These are phyloP conservation scores for Citrus australasica DNA, from an alignment of 345 rosid genomes.

Conservation along the genomic window DNA sequence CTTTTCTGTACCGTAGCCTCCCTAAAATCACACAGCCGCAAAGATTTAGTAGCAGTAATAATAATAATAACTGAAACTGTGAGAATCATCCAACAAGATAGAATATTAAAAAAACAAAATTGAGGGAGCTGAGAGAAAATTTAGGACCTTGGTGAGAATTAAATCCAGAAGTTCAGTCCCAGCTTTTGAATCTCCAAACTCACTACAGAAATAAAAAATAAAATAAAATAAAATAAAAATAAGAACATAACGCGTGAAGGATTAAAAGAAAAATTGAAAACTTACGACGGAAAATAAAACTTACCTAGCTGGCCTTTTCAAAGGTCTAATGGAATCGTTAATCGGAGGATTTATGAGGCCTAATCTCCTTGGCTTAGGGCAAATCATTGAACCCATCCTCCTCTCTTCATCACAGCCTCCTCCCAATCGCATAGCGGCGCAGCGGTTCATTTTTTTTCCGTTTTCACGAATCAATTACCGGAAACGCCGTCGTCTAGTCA, in stretches of 20 bases:
- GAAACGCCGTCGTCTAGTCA: slow-evolving; percentile 10
- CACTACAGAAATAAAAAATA: slow-evolving; percentile 28
- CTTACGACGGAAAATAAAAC: not conserved
- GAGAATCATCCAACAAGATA: not conserved
- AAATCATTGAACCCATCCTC: slow-evolving; percentile 41
- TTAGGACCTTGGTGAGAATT: slow-evolving; percentile 48
- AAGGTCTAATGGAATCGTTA: slow-evolving; percentile 20
- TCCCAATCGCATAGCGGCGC: slow-evolving; percentile 42
- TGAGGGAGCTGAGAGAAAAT: not conserved
- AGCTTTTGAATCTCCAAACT: slow-evolving; percentile 47
- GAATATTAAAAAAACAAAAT: not conserved
- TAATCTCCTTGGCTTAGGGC: slow-evolving; percentile 61
- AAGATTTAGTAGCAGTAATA: not conserved
- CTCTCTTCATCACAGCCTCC: slow-evolving; percentile 38
- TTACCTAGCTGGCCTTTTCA: slow-evolving; percentile 30
- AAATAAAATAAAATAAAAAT: not conserved
- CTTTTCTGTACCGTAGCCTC: slow-evolving; percentile 35
- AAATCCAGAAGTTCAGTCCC: slow-evolving; percentile 70
- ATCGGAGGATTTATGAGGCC: slow-evolving; percentile 32
- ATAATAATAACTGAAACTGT: too few species aligned
- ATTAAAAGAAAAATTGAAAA: not conserved
- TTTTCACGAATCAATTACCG: slow-evolving; percentile 1
- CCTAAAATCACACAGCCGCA: slow-evolving; percentile 30
- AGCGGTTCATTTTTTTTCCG: slow-evolving; percentile 15
- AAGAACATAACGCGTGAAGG: too few species aligned